phyloP scores from a whole-genome alignment of 2,329 filamentous ascomycete species.

The Fragosphaeria purpurea region DNA sequence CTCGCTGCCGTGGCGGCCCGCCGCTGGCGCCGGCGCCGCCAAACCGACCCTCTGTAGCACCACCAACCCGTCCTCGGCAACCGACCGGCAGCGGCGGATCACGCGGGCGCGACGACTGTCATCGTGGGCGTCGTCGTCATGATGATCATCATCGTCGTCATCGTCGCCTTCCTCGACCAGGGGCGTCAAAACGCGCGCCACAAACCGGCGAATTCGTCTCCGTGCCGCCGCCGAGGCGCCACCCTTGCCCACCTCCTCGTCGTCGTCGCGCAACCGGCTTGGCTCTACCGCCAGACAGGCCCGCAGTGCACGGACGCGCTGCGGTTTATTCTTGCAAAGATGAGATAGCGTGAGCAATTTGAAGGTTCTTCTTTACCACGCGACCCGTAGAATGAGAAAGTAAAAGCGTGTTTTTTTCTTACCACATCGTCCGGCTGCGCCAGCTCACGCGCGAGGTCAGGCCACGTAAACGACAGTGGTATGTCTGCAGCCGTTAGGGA shows the following conservation, averaged over 20 bases:
- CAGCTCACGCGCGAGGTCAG: constrained; percentile 5
- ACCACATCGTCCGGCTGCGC: constrained; percentile 4
- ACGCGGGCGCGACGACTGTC: neutral
- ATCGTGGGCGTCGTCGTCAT: neutral
- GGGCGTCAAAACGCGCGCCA: constrained; percentile 7
- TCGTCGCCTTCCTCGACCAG: constrained; percentile 1
- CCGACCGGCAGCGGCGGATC: constrained; percentile 3
- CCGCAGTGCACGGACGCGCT: constrained; percentile 3
- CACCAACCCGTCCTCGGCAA: constrained; percentile 12
- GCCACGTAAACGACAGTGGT: constrained; percentile 7
- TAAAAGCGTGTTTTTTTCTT: neutral
- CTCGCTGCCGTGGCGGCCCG: no score
- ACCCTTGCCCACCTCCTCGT: neutral
- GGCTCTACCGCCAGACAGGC: constrained; percentile 4
- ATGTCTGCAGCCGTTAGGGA: neutral
- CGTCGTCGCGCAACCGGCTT: neutral
- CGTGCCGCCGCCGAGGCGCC: neutral
- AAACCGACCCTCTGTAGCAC: constrained; percentile 4
- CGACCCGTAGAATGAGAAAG: no score
- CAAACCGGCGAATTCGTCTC: constrained; percentile 6
- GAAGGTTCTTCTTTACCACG: no score
- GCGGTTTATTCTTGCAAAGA: neutral
- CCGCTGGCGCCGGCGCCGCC: no score
- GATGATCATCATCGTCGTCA: neutral
- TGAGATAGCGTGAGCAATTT: no score